Evolutionary conservation across 1,139 yeast species (phyloP).

Genomic region (Yamadazyma atmosphaerica): DNA sequence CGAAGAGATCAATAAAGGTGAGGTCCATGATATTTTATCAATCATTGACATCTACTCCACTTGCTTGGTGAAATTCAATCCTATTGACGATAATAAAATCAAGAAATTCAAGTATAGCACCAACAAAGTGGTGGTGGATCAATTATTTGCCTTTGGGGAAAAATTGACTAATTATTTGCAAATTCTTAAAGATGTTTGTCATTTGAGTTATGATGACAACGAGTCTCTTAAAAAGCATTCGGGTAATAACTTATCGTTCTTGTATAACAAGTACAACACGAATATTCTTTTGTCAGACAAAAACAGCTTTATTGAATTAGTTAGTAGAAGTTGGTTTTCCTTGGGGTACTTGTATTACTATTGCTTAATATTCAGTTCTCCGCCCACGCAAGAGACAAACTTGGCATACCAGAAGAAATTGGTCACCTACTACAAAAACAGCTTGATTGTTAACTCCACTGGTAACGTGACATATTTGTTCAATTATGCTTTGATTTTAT

Average conservation of each 20-base stretch:
- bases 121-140: constrained; percentile 22
- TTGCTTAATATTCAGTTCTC: constrained; percentile 25
- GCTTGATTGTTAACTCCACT: constrained; percentile 41
- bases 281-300: constrained; percentile 32
- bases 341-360: constrained; percentile 37
- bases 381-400: constrained; percentile 25
- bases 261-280: constrained; percentile 38
- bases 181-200: constrained; percentile 24
- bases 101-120: constrained; percentile 29
- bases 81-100: constrained; percentile 19
- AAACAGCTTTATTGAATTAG: constrained; percentile 29
- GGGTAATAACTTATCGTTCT: constrained; percentile 31
- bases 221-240: constrained; percentile 15
- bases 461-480: constrained; percentile 34
- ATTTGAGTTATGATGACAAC: constrained; percentile 28
- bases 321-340: constrained; percentile 42
- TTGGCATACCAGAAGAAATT: constrained; percentile 18
- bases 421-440: constrained; percentile 31
- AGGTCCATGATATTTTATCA: constrained; percentile 33
- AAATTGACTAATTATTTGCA: constrained; percentile 26
- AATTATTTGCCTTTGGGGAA: constrained; percentile 20
- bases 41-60: constrained; percentile 39
- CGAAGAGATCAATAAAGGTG: constrained; percentile 34
- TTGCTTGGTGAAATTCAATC: constrained; percentile 40
- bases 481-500: constrained; percentile 39